Base-by-base conservation (phyloP, 2,329 filamentous ascomycete genomes). In the Cladophialophora exuberans region DNA sequence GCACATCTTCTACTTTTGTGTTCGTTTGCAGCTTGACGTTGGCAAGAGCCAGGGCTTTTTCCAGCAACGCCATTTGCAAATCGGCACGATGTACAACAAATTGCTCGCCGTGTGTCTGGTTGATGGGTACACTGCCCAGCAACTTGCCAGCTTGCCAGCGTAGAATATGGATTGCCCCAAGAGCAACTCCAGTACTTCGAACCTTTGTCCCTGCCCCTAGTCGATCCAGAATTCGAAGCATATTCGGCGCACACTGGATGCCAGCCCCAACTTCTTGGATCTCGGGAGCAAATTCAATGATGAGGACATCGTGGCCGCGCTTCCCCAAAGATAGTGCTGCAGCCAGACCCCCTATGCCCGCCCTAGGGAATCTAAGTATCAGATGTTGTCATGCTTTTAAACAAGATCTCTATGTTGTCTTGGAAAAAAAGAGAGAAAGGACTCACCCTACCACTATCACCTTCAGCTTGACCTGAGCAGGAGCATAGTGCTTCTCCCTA, bases 211-310 rank as follows among this genome's bases (percentile, higher is more conserved):
- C 61, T 22, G 49, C 52, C 28, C 54, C 61, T 54, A 39, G 60
- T 15, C 52, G 48, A 33, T 54, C 47, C n/a, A 64, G 57, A 20
- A 66, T 41, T 23, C 63, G 54, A 15, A 54, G 52, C 41, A 63
- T 59, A 53, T 66, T 65, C 4, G 65, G 62, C n/a, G 62, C 61
- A n/a, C 63, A 52, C 23, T 62, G 61, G 35, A 65, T 65, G 11
- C 61, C 65, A 4, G 60, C 62, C 11, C 64, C 62, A 60, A 62
- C 45, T 54, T 63, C 93, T 3, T 88, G 88, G 4, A 93, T 79
- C 60, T 84, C 82, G 3, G 85, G 82, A 0, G 88, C 88, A 30
- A 79, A 82, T 69, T 93, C 89, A 69, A 85, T 92, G 51, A 70
- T 61, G 44, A 65, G 64, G 20, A 71, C 68, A 39, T 63, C 54